phyloP scores from a whole-genome alignment of 352 stramenopile genomes.

The Blastocystis sp. region DNA sequence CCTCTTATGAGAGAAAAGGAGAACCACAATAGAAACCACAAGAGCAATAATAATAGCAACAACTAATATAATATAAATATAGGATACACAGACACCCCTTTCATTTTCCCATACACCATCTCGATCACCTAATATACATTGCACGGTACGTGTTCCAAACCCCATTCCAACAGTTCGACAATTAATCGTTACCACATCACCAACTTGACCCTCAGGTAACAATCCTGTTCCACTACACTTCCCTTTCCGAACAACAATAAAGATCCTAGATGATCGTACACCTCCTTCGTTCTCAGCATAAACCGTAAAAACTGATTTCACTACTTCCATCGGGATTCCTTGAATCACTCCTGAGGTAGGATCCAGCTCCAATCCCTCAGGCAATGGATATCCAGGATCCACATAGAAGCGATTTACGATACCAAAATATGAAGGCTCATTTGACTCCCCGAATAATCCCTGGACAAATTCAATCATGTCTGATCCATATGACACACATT shows the following conservation, averaged over 20 bases:
- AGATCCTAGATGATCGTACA: neutral
- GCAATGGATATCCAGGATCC: neutral
- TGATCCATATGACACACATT: neutral
- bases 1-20: neutral
- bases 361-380: slow-evolving; percentile 8
- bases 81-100: neutral
- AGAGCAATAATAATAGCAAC: neutral
- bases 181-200: neutral
- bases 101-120: slow-evolving; percentile 12
- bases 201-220: neutral
- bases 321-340: neutral
- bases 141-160: neutral
- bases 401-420: neutral
- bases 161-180: neutral
- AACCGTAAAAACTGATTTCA: neutral
- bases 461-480: neutral
- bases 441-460: neutral
- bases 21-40: neutral
- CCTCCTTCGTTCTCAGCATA: neutral
- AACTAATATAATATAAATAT: neutral
- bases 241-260: neutral
- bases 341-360: neutral
- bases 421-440: neutral
- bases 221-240: neutral
- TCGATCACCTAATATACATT: neutral